Percentiles rank a stretch among this genome's conserved stretches.
phyloP scores from a whole-genome alignment of 1,284 basidiomycete species.

The Leccinum pallidistipes region DNA sequence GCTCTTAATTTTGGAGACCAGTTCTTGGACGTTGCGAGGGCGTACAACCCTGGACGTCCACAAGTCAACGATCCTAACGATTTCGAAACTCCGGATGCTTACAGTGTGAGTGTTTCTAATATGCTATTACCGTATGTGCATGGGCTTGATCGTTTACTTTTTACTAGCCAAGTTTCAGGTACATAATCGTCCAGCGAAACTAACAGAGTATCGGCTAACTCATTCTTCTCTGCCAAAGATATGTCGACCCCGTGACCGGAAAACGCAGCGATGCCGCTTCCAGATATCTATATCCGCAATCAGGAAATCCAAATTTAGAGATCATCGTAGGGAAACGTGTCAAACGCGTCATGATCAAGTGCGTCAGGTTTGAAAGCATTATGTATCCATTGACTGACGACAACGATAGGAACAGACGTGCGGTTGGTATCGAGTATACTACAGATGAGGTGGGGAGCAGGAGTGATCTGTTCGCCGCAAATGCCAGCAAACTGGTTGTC shows the following conservation, averaged over 20 bases:
- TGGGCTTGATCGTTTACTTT: background rate
- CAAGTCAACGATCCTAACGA: background rate
- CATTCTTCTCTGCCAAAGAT: background rate
- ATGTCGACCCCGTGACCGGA: background rate
- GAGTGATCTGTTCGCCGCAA: background rate
- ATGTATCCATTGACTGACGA: background rate
- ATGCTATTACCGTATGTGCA: background rate
- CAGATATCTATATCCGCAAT: background rate
- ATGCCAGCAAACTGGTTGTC: background rate
- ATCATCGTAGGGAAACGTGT: background rate
- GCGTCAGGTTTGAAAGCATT: background rate
- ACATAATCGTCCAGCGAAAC: background rate
- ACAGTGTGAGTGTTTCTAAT: background rate
- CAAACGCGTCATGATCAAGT: background rate
- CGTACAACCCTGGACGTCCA: background rate
- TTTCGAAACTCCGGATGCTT: background rate
- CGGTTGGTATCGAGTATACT: background rate
- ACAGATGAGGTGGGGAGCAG: background rate
- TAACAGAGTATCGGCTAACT: background rate
- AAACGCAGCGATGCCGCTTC: background rate
- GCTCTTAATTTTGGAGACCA: background rate
- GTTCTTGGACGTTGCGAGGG: background rate
- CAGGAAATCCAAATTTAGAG: background rate
- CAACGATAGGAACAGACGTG: background rate
- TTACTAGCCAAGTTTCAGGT: background rate